These are phyloP conservation scores for Gracilariopsis chorda DNA, from an alignment of 23 red algal genomes.

Conservation along the genomic window DNA sequence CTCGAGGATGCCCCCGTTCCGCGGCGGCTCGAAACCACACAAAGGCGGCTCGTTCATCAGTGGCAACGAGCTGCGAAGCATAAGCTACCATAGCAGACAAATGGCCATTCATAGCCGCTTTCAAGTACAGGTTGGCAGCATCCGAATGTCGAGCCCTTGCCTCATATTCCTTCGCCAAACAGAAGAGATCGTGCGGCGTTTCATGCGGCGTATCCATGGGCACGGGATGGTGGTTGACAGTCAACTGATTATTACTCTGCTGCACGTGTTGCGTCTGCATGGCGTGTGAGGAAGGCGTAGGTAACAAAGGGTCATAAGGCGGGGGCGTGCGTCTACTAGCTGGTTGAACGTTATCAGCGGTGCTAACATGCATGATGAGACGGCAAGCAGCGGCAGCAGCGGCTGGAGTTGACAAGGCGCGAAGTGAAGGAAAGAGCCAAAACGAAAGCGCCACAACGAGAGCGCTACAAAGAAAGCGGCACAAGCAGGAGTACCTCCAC, in stretches of 20 bases:
- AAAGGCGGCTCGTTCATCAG: conserved; percentile 53
- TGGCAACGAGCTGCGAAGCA: conserved; percentile 34
- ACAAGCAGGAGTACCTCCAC: too few species aligned
- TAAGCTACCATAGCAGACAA: conserved; percentile 56
- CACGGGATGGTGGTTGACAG: conserved; percentile 27
- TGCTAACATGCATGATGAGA: too few species aligned
- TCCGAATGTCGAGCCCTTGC: conserved; percentile 14
- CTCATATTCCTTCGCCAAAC: conserved; percentile 54
- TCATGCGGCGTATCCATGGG: conserved; percentile 42
- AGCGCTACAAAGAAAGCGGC: too few species aligned
- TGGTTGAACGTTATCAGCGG: too few species aligned
- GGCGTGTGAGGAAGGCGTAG: background rate
- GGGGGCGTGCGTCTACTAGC: background rate
- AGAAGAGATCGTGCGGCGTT: conserved; percentile 60
- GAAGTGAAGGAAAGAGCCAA: too few species aligned
- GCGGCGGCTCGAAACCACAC: conserved; percentile 65
- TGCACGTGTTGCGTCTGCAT: background rate
- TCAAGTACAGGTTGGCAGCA: conserved; percentile 58
- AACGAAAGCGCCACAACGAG: too few species aligned
- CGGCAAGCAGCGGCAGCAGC: too few species aligned
- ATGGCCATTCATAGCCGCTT: conserved; percentile 53
- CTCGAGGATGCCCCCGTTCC: conserved; percentile 43
- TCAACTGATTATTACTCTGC: background rate
- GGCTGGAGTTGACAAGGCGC: too few species aligned
- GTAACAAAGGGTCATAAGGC: conserved; percentile 20